A percentile compares a stretch with the other conserved stretches of the same genome.
Conservation (phyloP, 257 asterid genomes). For the Solanum sparsipilum region DNA sequence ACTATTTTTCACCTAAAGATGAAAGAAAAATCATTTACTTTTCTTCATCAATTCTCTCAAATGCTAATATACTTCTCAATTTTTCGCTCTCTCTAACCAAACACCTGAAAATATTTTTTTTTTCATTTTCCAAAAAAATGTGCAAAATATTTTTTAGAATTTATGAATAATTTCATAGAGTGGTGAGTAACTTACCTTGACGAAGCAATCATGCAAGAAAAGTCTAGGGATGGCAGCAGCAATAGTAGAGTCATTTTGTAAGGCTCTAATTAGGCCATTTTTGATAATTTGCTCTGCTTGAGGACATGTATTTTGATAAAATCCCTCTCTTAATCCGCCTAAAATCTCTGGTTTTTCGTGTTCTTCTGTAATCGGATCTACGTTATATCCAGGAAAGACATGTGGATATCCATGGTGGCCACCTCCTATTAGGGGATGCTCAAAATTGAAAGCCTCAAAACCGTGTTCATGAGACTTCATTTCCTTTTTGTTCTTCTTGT, state of each 20-base stretch:
- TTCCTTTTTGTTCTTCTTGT: not conserved
- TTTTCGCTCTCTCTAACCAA: not conserved
- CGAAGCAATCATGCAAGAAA: conserved; percentile 53
- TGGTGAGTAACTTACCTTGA: conserved; percentile 19
- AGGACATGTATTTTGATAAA: conserved; percentile 42
- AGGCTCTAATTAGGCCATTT: conserved; percentile 11
- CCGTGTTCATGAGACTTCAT: not conserved
- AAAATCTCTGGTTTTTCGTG: not conserved
- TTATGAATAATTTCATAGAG: not conserved
- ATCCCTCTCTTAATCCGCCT: conserved; percentile 15
- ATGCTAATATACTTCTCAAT: not conserved
- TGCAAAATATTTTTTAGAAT: not conserved
- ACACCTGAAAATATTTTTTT: not conserved
- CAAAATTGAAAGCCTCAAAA: not conserved
- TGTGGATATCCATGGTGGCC: not conserved
- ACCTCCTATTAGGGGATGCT: not conserved
- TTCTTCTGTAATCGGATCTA: not conserved
- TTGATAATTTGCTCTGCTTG: conserved; percentile 38
- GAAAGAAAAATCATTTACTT: too few relatives aligned
- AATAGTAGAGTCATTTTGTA: conserved; percentile 20
- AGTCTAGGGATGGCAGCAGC: conserved; percentile 48
- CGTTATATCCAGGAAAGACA: not conserved
- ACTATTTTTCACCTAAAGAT: not conserved
- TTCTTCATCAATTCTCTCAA: not conserved
- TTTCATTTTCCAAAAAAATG: not conserved